These are phyloP conservation scores for Cornus controversa DNA, from an alignment of 148 eudicot genomes.

Conservation along the genomic window DNA sequence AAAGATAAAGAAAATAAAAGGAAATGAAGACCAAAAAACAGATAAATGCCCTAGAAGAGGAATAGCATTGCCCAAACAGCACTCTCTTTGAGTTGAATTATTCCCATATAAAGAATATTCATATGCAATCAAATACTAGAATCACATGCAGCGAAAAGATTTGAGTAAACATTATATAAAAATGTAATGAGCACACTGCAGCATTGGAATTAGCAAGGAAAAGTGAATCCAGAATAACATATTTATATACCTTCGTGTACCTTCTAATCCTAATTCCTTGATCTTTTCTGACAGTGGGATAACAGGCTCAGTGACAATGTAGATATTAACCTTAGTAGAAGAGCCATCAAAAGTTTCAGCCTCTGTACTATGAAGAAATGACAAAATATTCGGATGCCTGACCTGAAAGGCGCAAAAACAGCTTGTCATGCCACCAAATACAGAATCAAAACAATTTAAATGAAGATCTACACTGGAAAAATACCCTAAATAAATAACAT, in stretches of 20 bases:
- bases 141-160: not conserved
- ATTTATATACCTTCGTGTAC: slow-evolving; percentile 65
- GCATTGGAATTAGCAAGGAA: not conserved
- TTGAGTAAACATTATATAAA: too few relatives aligned
- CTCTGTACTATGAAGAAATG: slow-evolving; percentile 95
- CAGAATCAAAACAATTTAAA: not conserved
- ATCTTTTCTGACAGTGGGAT: slow-evolving; percentile 88
- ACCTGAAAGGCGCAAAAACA: slow-evolving; percentile 55
- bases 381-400: slow-evolving; percentile 94
- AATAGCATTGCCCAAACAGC: not conserved
- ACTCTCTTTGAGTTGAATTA: not conserved
- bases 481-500: not conserved
- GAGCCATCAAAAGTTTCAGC: slow-evolving; percentile 84
- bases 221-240: not conserved
- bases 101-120: not conserved
- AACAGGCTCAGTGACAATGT: slow-evolving; percentile 94
- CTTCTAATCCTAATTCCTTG: slow-evolving; percentile 91
- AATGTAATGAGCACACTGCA: not conserved
- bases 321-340: slow-evolving; percentile 69
- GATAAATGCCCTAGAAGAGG: not conserved
- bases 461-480: not conserved
- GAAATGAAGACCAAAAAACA: not conserved
- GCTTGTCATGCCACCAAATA: slow-evolving; percentile 1
- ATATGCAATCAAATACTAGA: not conserved
- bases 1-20: not conserved